Percentiles rank a stretch among this genome's conserved stretches.
phyloP scores from a whole-genome alignment of 768 basidiomycete species.

The Sarcomyxa edulis region DNA sequence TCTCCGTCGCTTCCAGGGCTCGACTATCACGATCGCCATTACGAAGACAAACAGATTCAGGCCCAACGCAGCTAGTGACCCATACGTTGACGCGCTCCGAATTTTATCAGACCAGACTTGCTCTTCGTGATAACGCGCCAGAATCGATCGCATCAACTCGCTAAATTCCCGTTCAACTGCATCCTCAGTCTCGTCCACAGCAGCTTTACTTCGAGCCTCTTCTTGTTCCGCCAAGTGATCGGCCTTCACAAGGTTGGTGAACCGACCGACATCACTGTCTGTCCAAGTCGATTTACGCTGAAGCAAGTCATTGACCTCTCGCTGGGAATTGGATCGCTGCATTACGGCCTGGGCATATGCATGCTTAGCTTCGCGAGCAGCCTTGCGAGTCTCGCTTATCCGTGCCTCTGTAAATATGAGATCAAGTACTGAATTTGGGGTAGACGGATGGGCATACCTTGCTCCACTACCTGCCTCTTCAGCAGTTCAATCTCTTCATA shows the following conservation, averaged over 20 bases:
- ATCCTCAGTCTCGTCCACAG: conserved; percentile 65
- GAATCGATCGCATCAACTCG: conserved; percentile 82
- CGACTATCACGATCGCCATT: conserved; percentile 83
- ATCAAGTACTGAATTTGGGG: neutral
- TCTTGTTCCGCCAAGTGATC: conserved; percentile 86
- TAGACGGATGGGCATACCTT: conserved; percentile 55
- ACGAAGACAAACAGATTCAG: conserved; percentile 91
- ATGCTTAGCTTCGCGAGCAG: conserved; percentile 67
- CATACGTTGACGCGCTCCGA: conserved; percentile 91
- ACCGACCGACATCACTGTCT: conserved; percentile 80
- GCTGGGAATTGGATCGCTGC: conserved; percentile 79
- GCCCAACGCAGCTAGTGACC: conserved; percentile 76
- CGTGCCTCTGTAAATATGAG: conserved; percentile 51
- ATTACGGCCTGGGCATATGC: conserved; percentile 76
- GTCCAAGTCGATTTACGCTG: conserved; percentile 93
- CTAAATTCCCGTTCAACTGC: conserved; percentile 84
- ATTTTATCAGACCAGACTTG: conserved; percentile 99
- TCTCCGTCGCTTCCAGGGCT: conserved; percentile 91
- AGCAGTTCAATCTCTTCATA: conserved; percentile 86
- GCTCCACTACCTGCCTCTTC: conserved; percentile 70
- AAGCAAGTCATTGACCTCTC: conserved; percentile 93
- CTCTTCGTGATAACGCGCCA: conserved; percentile 95
- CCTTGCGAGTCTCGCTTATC: conserved; percentile 62
- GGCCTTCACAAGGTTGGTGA: conserved; percentile 85
- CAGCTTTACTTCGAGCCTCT: conserved; percentile 64